Conservation (phyloP, 257 asterid genomes). For the Asclepias syriaca region DNA sequence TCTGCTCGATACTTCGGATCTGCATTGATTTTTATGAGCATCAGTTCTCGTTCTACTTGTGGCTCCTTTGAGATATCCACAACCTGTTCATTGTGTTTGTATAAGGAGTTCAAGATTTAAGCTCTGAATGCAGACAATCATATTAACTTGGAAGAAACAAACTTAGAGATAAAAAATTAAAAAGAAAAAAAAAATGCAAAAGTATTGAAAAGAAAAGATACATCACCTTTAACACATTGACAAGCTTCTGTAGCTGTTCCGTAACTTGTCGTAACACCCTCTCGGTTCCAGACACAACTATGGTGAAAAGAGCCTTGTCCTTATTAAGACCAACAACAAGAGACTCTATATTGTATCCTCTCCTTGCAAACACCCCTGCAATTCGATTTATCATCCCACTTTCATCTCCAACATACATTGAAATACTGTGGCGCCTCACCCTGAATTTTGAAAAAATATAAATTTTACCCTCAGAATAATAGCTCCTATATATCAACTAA, state of each 20-base stretch:
- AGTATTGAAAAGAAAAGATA: constrained; percentile 7
- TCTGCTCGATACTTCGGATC: constrained; percentile 72
- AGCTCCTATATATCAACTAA: neutral
- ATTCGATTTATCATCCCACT: constrained; percentile 98
- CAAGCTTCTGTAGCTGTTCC: constrained; percentile 92
- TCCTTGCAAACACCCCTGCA: constrained; percentile 95
- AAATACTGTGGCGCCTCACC: constrained; percentile 73
- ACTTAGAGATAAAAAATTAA: neutral
- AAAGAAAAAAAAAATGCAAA: neutral
- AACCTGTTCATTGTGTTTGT: constrained; percentile 46
- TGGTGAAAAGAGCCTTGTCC: constrained; percentile 91
- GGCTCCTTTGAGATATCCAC: constrained; percentile 88
- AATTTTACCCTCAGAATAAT: neutral
- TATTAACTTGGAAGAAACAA: neutral
- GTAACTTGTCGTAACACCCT: constrained; percentile 70
- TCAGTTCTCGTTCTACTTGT: constrained; percentile 93
- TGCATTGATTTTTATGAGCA: constrained; percentile 87
- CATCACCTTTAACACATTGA: constrained; percentile 79
- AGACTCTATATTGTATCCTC: constrained; percentile 95
- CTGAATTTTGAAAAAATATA: constrained; percentile 32
- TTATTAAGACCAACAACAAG: constrained; percentile 97
- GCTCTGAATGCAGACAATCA: neutral
- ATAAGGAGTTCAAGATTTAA: constrained; percentile 8
- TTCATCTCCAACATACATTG: constrained; percentile 96
- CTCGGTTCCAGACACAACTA: constrained; percentile 90